phyloP scores from a whole-genome alignment of 352 stramenopile genomes.

The Bremia lactucae region DNA sequence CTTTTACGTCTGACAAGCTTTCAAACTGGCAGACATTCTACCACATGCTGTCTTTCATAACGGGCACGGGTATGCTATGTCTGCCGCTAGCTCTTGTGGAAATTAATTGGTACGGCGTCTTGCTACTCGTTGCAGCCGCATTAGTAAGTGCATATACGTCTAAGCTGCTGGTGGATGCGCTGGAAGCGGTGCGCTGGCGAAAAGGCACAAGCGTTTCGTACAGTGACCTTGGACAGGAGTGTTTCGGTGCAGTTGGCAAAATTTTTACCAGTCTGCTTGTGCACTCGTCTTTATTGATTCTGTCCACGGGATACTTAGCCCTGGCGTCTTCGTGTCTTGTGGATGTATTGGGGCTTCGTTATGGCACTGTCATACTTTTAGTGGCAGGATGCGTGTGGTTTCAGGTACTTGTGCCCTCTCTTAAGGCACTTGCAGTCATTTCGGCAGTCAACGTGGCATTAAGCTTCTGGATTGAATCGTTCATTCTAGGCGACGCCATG shows the following conservation, averaged over 20 bases:
- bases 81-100: conserved; percentile 64
- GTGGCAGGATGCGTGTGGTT: conserved; percentile 44
- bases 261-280: conserved; percentile 33
- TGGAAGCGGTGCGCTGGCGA: conserved; percentile 63
- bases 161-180: conserved; percentile 52
- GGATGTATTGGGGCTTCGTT: conserved; percentile 45
- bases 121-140: conserved; percentile 42
- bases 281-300: conserved; percentile 48
- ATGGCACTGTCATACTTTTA: conserved; percentile 43
- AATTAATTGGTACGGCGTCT: conserved; percentile 66
- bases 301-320: conserved; percentile 45
- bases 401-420: conserved; percentile 57
- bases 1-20: conserved; percentile 17
- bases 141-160: conserved; percentile 49
- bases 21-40: conserved; percentile 55
- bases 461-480: conserved; percentile 66
- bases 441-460: conserved; percentile 71
- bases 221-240: conserved; percentile 58
- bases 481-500: conserved; percentile 78
- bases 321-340: conserved; percentile 46
- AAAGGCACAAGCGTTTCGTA: conserved; percentile 50
- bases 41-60: conserved; percentile 68
- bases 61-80: conserved; percentile 60
- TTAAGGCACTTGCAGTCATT: conserved; percentile 42
- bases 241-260: conserved; percentile 39